phyloP scores from a whole-genome alignment of 2,329 filamentous ascomycete species.

The Scytalidium sp. region DNA sequence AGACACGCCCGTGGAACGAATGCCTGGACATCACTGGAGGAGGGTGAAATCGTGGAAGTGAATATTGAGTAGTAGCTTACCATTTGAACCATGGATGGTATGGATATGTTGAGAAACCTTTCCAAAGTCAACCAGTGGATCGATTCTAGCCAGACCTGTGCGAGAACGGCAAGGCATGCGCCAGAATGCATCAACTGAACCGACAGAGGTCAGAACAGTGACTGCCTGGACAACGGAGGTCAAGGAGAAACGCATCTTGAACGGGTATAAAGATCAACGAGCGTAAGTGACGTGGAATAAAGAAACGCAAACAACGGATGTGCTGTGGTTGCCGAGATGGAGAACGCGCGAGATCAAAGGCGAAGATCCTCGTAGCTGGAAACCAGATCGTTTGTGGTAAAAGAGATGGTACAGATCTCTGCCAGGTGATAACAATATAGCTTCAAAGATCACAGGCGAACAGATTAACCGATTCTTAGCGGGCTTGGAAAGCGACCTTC shows the following conservation, averaged over 20 bases:
- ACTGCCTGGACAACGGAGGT: constrained; percentile 5
- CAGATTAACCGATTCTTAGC: neutral
- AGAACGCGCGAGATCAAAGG: neutral
- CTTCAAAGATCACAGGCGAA: neutral
- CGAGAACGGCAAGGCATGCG: constrained; percentile 79
- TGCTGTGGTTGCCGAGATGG: too few relatives aligned
- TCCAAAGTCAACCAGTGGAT: constrained; percentile 70
- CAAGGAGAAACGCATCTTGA: constrained; percentile 8
- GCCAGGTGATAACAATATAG: neutral
- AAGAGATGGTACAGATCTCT: neutral
- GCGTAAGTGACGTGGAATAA: neutral
- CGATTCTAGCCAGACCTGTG: constrained; percentile 68
- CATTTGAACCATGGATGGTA: constrained; percentile 70
- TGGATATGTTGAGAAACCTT: constrained; percentile 65
- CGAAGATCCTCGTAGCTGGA: neutral
- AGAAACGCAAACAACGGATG: neutral
- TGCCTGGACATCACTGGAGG: neutral
- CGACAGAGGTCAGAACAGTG: constrained; percentile 4
- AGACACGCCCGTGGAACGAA: too few relatives aligned
- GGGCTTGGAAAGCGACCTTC: neutral
- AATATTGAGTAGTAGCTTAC: constrained; percentile 61
- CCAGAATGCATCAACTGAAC: constrained; percentile 68
- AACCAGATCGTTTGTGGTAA: too few relatives aligned
- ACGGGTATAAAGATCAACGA: neutral
- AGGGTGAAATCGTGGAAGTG: too few relatives aligned